Conservation (phyloP, 345 rosid genomes). For the Geranium rotundifolium region DNA sequence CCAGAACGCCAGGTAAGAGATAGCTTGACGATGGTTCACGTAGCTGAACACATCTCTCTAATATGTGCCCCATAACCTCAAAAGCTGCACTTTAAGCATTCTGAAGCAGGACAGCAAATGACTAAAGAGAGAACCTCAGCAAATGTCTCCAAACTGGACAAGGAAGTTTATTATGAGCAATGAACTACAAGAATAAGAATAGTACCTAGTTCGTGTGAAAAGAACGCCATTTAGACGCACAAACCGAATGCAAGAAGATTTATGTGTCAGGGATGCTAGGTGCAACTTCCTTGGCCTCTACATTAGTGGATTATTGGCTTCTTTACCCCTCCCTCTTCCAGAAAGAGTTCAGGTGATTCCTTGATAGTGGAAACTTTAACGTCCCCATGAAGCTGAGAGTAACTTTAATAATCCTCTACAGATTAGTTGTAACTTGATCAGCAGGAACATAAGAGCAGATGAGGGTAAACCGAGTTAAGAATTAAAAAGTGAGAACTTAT, state of each 20-base stretch:
- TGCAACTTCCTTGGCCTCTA: not conserved
- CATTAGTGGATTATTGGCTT: slow-evolving; percentile 24
- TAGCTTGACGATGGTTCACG: slow-evolving; percentile 63
- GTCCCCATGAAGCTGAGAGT: slow-evolving; percentile 42
- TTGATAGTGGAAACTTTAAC: slow-evolving; percentile 22
- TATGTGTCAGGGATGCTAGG: not conserved
- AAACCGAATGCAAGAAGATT: not conserved
- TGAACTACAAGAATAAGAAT: not conserved
- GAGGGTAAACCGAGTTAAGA: too few relatives aligned
- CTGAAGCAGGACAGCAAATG: slow-evolving; percentile 68
- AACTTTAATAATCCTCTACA: slow-evolving; percentile 62
- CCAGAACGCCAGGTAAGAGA: slow-evolving; percentile 66
- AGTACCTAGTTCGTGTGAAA: slow-evolving; percentile 68
- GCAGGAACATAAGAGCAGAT: not conserved
- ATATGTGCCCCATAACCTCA: slow-evolving; percentile 50
- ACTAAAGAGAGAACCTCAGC: slow-evolving; percentile 57
- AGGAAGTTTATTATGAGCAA: slow-evolving; percentile 5
- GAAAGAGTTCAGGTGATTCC: slow-evolving; percentile 25
- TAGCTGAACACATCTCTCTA: slow-evolving; percentile 54
- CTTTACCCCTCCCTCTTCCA: slow-evolving; percentile 58
- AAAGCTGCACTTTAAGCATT: slow-evolving; percentile 70
- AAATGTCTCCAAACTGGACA: slow-evolving; percentile 81
- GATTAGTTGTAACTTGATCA: too few relatives aligned
- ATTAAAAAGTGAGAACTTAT: too few relatives aligned
- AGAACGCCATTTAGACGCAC: not conserved